Evolutionary conservation across 495 filamentous ascomycete genomes (phyloP).

Genomic region (Antarctomyces pellizariae): DNA sequence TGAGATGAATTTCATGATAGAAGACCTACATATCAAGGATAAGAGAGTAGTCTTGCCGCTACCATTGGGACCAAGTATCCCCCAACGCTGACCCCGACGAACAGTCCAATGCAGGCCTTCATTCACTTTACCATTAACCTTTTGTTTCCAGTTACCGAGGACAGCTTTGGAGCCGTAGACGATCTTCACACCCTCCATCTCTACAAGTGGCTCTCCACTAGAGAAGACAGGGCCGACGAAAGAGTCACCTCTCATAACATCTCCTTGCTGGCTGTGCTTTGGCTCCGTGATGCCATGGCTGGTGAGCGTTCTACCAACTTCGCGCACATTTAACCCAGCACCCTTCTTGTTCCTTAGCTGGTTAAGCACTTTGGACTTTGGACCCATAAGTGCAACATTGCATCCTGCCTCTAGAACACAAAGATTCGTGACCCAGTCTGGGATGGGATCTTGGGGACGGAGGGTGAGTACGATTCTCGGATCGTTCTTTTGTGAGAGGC

Average conservation of each 20-base stretch:
- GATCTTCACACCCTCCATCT: constrained; percentile 67
- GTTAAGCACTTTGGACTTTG: constrained; percentile 26
- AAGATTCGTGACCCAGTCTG: constrained; percentile 74
- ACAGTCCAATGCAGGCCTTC: constrained; percentile 65
- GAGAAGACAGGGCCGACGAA: too few relatives aligned
- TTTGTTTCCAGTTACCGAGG: constrained; percentile 55
- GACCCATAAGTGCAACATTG: constrained; percentile 30
- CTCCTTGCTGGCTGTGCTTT: constrained; percentile 3
- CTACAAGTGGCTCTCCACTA: constrained; percentile 39
- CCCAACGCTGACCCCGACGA: constrained; percentile 67
- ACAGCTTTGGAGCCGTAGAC: constrained; percentile 55
- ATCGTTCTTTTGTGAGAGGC: constrained; percentile 33
- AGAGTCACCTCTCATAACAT: too few relatives aligned
- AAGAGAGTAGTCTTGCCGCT: constrained; percentile 83
- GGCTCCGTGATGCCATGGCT: constrained; percentile 19
- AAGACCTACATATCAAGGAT: constrained; percentile 70
- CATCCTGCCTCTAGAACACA: constrained; percentile 39
- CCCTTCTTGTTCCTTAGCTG: constrained; percentile 20
- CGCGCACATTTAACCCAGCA: constrained; percentile 14
- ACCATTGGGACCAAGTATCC: constrained; percentile 75
- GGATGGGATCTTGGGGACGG: constrained; percentile 64
- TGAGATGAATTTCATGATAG: too few relatives aligned
- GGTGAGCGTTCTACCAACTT: constrained; percentile 24
- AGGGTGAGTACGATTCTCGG: constrained; percentile 56
- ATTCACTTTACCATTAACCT: constrained; percentile 19